Evolutionary conservation across 805 yeast species (phyloP).

Genomic region (Candida berthetii): DNA sequence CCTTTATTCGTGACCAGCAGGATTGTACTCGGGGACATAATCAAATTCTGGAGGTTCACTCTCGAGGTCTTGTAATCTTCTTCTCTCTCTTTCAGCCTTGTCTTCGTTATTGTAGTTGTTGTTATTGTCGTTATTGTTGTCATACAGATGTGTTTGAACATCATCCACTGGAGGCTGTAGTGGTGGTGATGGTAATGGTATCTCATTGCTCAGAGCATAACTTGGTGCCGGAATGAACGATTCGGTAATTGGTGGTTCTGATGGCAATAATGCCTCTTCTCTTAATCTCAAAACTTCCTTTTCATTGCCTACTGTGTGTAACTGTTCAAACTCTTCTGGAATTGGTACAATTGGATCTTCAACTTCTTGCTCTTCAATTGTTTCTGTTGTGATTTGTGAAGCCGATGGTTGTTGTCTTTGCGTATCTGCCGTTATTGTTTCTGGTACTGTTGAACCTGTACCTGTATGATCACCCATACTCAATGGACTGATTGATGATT

Average conservation of each 20-base stretch:
- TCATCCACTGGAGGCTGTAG: background rate
- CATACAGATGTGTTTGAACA: background rate
- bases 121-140: conserved; percentile 2
- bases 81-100: conserved; percentile 34
- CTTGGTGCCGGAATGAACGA: conserved; percentile 13
- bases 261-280: conserved; percentile 60
- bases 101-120: conserved; percentile 15
- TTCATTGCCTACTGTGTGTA: conserved; percentile 41
- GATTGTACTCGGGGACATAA: conserved; percentile 19
- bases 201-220: conserved; percentile 3
- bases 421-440: too few relatives aligned
- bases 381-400: background rate
- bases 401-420: conserved; percentile 1
- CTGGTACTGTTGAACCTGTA: background rate
- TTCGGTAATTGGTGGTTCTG: conserved; percentile 33
- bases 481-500: conserved; percentile 19
- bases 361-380: background rate
- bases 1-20: conserved; percentile 2
- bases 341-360: background rate
- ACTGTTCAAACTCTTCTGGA: conserved; percentile 5
- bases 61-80: conserved; percentile 29
- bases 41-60: conserved; percentile 34
- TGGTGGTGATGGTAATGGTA: background rate
- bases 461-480: conserved; percentile 9
- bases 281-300: conserved; percentile 48